Base-by-base conservation (phyloP, 306 rosid genomes). In the Purshia tridentata region DNA sequence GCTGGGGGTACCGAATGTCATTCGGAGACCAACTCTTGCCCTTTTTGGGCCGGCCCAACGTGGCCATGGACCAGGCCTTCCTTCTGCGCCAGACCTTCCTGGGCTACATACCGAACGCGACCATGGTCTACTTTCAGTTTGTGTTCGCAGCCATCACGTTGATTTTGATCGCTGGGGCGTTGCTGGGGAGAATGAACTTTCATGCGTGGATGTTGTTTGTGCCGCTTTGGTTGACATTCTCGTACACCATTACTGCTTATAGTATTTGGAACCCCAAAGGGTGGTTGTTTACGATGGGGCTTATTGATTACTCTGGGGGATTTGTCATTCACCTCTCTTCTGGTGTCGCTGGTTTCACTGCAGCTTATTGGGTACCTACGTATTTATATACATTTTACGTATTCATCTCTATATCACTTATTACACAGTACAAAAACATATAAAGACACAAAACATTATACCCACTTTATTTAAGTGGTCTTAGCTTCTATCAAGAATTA, bases 131-230 rank as follows among this genome's bases (percentile, higher is more conserved):
- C 61, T 85, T 85, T 40, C 84, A 82, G 72, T 63, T 79, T 6
- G 84, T 74, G 15, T 82, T 85, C 20, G 89, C 86, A 1, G 89
- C 89, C 19, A 69, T 85, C 50, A 82, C 84, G 3, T 42, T 80
- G 83, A 82, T 82, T 72, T 76, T 85, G 54, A 67, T 82, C 1
- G 86, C 78, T 0, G 86, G 89, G 47, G 84, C 89, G 4, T 77
- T 85, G 81, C 78, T 82, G 3, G 85, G 86, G 35, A 74, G 85
- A 62, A 82, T 82, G 86, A 85, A 78, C 67, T 82, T 85, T 13
- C 47, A 57, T 8, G 86, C 89, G 0, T 85, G 86, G 89, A 82
- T 85, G 85, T 5, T 77, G 52, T 85, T 85, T 55, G 86, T 80
- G 57, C 86, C 89, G 4, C 85, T 82, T 0, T 85, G 86, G 89